Evolutionary conservation across 2,329 filamentous ascomycete genomes (phyloP).

Genomic region (Aspergillus sojae): DNA sequence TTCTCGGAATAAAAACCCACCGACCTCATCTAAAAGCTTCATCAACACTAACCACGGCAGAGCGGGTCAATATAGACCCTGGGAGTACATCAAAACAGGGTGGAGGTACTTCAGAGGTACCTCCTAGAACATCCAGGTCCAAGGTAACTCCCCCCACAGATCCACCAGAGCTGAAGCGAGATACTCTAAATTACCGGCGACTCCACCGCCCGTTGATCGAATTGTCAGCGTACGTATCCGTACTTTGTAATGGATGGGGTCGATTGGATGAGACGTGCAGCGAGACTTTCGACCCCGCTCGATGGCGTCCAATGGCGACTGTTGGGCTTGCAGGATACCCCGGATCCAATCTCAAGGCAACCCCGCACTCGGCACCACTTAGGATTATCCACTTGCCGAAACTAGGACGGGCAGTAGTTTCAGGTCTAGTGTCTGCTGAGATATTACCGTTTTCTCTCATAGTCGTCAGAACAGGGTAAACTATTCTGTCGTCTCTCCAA

Average conservation of each 20-base stretch:
- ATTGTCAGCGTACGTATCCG: not conserved
- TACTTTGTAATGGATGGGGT: not conserved
- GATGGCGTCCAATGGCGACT: not conserved
- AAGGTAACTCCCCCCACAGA: not conserved
- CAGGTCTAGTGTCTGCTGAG: no score
- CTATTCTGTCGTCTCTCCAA: no score
- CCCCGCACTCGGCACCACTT: not conserved
- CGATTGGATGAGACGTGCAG: not conserved
- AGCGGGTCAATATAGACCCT: not conserved
- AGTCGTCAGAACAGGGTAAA: no score
- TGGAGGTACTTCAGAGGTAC: not conserved
- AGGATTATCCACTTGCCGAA: no score
- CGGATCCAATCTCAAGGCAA: not conserved
- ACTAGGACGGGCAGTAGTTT: no score
- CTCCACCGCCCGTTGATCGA: not conserved
- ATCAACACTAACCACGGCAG: not conserved
- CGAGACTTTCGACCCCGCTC: constrained; percentile 1
- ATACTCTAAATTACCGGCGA: not conserved
- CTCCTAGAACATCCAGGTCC: not conserved
- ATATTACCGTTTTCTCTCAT: no score
- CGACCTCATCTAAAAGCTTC: not conserved
- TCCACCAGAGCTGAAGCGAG: not conserved
- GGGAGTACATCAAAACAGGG: no score
- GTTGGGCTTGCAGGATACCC: not conserved
- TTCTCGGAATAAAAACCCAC: not conserved